Evolutionary conservation across 192 early-diverging fungal genomes (phyloP), one percentile per base, ranked within the genome.

Genomic region (Spizellomyces punctatus): DNA sequence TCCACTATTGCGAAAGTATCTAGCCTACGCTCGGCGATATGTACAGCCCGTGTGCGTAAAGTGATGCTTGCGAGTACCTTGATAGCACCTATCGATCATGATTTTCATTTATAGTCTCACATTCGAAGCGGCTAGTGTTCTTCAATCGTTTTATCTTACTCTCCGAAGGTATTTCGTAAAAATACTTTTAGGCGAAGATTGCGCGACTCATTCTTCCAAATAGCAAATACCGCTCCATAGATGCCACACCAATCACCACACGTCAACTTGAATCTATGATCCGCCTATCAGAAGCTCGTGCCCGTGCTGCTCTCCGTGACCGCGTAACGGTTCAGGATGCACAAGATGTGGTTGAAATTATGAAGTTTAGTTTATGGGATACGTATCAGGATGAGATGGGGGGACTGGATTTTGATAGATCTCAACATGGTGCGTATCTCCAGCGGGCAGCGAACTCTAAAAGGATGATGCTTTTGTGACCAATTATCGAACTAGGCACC

Each of bases 241-340:
- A 90, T 74, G 86, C 87, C 59, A 91, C 88, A 10, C 85, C 90
- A 1, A 93, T 95, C 50, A 95, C 93, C 7, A 92, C 91, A 0
- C 76, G 91, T 21, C 92, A 95, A 72, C 79, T 95, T 3, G 93
- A 95, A 75, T 91, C 92, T 8, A 79, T 93, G 78, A 86, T 93
- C 42, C 77, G 89, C 12, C 75, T 93, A 69, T 83, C 90, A 0
- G 90, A 93, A 82, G 93, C 92, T 0, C 82, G 91, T 8, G 93
- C 93, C 0, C 82, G 91, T 0, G 83, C 86, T 10, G 93, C 92
- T 76, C 78, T 95, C 58, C 88, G 93, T 8, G 87, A 89, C 46
- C 63, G 78, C n/a, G 92, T 92, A 2, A 92, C 88, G 0, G 74
- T 79, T 36, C 63, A 79, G 10, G 93, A 95, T 72, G 93, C 90